Conservation (phyloP, 129 eudicot genomes). For the Flaveria linearis region DNA sequence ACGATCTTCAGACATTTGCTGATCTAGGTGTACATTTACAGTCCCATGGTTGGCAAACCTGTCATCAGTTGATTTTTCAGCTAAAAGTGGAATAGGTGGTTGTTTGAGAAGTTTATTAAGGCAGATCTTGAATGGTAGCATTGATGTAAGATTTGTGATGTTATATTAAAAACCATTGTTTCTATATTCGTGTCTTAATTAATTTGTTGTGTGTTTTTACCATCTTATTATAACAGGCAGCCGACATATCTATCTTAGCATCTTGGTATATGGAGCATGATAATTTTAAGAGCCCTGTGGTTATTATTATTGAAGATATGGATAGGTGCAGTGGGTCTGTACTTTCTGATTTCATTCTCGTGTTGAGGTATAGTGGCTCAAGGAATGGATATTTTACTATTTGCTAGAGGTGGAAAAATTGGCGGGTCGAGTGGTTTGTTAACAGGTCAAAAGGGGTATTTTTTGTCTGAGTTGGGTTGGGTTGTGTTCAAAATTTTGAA, state of each 20-base stretch:
- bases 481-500: not conserved
- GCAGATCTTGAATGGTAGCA: constrained; percentile 52
- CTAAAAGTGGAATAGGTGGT: constrained; percentile 78
- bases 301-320: constrained; percentile 78
- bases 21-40: constrained; percentile 71
- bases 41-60: constrained; percentile 73
- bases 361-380: constrained; percentile 61
- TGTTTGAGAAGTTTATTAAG: constrained; percentile 69
- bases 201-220: not conserved
- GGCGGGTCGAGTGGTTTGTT: not conserved
- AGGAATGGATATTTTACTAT: not conserved
- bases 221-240: constrained; percentile 45
- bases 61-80: constrained; percentile 76
- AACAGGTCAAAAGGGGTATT: not conserved
- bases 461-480: not conserved
- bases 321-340: constrained; percentile 84
- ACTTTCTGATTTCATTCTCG: constrained; percentile 79
- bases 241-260: constrained; percentile 78
- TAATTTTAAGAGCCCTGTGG: constrained; percentile 51
- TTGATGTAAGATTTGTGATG: constrained; percentile 57
- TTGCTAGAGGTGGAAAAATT: not conserved
- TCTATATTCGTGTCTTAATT: not conserved
- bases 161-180: not conserved
- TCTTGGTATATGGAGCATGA: constrained; percentile 86
- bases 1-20: constrained; percentile 74